Evolutionary conservation across 78 protist genomes (phyloP), one percentile per base, ranked within the genome.

Genomic region (Thecamonas trahens): DNA sequence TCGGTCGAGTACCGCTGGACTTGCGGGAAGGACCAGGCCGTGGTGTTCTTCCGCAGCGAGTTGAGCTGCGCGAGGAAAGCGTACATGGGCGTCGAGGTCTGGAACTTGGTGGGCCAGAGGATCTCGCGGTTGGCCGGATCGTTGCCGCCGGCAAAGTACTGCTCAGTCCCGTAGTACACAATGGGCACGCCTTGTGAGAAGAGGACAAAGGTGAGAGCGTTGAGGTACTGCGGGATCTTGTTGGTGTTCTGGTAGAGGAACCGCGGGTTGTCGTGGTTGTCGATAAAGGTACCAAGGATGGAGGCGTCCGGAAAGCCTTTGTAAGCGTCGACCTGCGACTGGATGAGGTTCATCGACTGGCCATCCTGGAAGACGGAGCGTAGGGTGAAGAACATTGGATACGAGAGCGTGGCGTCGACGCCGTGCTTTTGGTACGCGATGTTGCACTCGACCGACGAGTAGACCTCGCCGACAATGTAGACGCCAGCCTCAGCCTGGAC

Each of bases 161-260:
- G 91, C 61, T 92, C 97, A 15, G 87, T 79, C 18, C 97, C 97
- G 68, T 92, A 92, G 81, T 92, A 92, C 57, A 86, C 54, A 58
- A 87, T 72, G 7, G 97, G 97, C 15, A 89, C 78, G 47, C 82
- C 85, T n/a, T 17, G 61, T 28, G 37, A 57, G n/a, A n/a, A 45
- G 8, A 65, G 52, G 26, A 28, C 22, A 5, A 5, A 58, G 4
- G 63, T 44, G 44, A 58, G 63, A 2, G 42, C 63, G 11, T 58
- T 66, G 37, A 28, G 54, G 28, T 3, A 0, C 26, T 42, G 61
- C 17, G 55, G 37, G 15, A 6, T 8, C 29, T 26, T 29, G 42
- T 34, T 4, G 52, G 17, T 53, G 37, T 35, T 22, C 9, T 74
- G 15, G 44, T 74, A 47, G 28, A 93, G 62, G 83, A 87, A 89